These are phyloP conservation scores for Neurospora cerealis DNA, from an alignment of 495 filamentous ascomycete species.

Conservation along the genomic window DNA sequence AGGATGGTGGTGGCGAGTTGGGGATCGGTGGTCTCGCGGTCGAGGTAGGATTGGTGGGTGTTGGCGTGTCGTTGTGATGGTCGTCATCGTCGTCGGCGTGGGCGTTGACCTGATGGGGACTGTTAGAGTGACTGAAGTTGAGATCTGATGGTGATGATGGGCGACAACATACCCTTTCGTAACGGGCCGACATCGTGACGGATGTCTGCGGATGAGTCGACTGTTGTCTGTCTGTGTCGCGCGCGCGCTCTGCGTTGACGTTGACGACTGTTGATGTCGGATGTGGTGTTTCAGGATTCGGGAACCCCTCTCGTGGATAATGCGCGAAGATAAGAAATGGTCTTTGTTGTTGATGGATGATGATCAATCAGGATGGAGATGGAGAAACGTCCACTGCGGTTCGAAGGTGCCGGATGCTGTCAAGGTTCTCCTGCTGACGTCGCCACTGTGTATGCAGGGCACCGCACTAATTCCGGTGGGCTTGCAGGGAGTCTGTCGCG, in stretches of 20 bases:
- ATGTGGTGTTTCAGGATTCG: not conserved
- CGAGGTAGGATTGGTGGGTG: slow-evolving; percentile 22
- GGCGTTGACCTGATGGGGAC: slow-evolving; percentile 29
- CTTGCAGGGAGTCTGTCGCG: not conserved
- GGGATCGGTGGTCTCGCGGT: slow-evolving; percentile 42
- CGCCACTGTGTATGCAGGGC: not conserved
- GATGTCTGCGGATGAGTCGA: not conserved
- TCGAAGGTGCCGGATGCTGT: not conserved
- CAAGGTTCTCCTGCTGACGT: not conserved
- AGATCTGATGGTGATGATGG: not conserved
- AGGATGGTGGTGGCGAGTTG: slow-evolving; percentile 87
- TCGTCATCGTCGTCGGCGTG: slow-evolving; percentile 37
- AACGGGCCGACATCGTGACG: slow-evolving; percentile 68
- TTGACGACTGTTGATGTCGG: not conserved
- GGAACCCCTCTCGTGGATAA: not conserved
- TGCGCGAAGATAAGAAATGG: slow-evolving; percentile 6
- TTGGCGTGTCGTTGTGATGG: not conserved
- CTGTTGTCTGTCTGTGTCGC: not conserved
- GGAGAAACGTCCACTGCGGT: not conserved
- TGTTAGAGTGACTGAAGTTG: not conserved
- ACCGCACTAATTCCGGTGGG: not conserved
- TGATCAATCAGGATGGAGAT: not conserved
- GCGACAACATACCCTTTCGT: slow-evolving; percentile 63
- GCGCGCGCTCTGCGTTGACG: not conserved
- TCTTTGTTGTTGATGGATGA: slow-evolving; percentile 2